These are phyloP conservation scores for Apiotrichum montevideense DNA, from an alignment of 1,284 basidiomycete species.

Conservation along the genomic window DNA sequence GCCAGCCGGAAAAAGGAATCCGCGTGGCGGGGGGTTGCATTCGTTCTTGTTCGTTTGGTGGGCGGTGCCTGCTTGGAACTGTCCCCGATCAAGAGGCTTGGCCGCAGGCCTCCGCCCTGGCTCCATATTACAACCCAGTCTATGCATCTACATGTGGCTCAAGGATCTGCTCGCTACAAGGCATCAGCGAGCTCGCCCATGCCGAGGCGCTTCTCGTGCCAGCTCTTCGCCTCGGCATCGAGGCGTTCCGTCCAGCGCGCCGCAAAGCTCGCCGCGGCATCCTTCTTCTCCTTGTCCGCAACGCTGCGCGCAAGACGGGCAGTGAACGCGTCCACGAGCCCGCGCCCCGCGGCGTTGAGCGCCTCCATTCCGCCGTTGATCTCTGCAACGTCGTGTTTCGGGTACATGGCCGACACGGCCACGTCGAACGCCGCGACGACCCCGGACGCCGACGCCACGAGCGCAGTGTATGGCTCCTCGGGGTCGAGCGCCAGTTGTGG, in stretches of 20 bases:
- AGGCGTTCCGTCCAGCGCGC: conserved; percentile 27
- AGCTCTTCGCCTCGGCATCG: conserved; percentile 22
- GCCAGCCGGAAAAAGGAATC: too few species aligned
- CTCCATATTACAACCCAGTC: too few species aligned
- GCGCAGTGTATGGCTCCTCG: conserved; percentile 14
- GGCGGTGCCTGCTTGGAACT: too few species aligned
- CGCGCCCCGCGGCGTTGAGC: conserved; percentile 14
- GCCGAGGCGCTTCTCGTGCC: conserved; percentile 24
- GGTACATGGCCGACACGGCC: conserved; percentile 31
- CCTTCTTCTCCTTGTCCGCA: conserved; percentile 7
- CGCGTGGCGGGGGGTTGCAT: too few species aligned
- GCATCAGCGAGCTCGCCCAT: conserved; percentile 13
- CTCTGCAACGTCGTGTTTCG: conserved; percentile 32
- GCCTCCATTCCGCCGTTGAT: conserved; percentile 22
- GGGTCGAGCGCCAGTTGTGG: conserved; percentile 15
- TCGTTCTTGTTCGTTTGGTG: too few species aligned
- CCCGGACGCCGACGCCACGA: conserved; percentile 13
- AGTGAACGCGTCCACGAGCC: conserved; percentile 8
- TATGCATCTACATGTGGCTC: too few species aligned
- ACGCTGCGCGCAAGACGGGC: not conserved
- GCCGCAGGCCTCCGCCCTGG: too few species aligned
- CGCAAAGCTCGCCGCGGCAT: conserved; percentile 10
- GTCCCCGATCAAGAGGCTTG: too few species aligned
- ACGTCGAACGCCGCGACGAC: conserved; percentile 32
- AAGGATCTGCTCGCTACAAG: conserved; percentile 4